Evolutionary conservation across 2,329 filamentous ascomycete genomes (phyloP), one percentile per base, ranked within the genome.

Genomic region (Exophiala viscosa): DNA sequence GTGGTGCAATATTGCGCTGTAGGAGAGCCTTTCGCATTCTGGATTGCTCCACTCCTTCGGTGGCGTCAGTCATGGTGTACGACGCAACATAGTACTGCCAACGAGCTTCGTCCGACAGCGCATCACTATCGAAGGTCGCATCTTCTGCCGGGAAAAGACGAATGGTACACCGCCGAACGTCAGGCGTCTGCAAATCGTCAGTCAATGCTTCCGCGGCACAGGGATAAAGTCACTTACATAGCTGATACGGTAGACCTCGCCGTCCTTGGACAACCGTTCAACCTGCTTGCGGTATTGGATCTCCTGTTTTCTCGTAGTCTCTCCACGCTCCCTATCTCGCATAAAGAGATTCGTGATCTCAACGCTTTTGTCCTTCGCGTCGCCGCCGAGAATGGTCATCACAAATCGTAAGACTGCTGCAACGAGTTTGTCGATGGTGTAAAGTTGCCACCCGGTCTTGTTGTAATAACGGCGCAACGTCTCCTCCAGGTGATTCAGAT

Each of bases 21-120:
- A 92, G 76, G 52, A 90, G 82, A 3, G 83, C 79, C 70, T 84
- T 86, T 57, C 80, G 82, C 64, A 90, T 77, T 43, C 80, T 81
- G 5, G 79, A 78, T 45, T 84, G 77, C 5, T 79, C 74, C 2
- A 93, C 79, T 11, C 88, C 88, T 70, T 93, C 88, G 0, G 93
- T 99, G 1, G 89, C 88, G 65, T 96, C 90, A 18, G 91, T 81
- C 58, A 90, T 88, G 61, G 90, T 88, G 70, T 88, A 97, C 0
- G 91, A 90, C 14, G 92, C 91, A 52, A 96, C 89, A 68, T 99
- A 99, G 73, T 95, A 95, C 63, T 92, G 88, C 93, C 93, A 99
- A 35, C 84, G 75, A 57, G 79, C 78, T 59, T 83, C 78, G 3
- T 75, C 71, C 47, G 76, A 79, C 18, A 84, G 80, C 57, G 90